A percentile compares a stretch with the other conserved stretches of the same genome.
Conservation (phyloP, 495 filamentous ascomycete species). For the Xanthoparmelia taractica region DNA sequence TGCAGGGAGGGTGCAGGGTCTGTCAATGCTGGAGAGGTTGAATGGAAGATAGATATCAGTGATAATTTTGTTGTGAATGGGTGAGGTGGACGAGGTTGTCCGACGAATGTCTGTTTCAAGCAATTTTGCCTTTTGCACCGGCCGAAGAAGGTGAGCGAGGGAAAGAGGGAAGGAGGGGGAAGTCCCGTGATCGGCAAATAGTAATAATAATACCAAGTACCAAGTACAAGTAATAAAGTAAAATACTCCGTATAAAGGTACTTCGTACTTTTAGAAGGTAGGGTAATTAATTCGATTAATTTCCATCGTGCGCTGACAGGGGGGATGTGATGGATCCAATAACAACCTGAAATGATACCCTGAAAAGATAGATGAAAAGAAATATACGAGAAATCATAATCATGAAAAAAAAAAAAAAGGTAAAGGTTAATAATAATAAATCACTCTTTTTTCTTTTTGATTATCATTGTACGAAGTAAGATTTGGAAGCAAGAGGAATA, state of each 20-base stretch:
- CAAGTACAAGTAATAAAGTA: neutral
- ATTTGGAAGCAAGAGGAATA: no score
- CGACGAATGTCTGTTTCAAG: neutral
- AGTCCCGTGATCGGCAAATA: constrained; percentile 15
- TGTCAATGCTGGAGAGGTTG: neutral
- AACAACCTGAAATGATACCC: no score
- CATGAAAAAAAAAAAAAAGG: no score
- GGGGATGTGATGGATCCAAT: no score
- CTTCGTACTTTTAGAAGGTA: neutral
- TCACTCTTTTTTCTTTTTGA: no score
- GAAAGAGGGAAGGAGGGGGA: constrained; percentile 13
- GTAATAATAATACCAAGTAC: neutral
- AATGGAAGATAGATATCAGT: neutral
- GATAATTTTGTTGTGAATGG: neutral
- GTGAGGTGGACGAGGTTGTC: neutral
- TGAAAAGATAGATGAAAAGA: no score
- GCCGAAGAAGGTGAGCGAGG: neutral
- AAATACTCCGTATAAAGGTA: no score
- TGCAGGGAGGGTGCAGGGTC: neutral
- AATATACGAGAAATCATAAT: no score
- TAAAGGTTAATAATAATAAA: no score
- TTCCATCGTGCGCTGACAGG: no score
- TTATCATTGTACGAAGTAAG: no score
- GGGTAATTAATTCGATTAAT: no score
- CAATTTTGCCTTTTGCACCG: neutral